A percentile compares a stretch with the other conserved stretches of the same genome.
These are phyloP conservation scores for Taxawa tesnikishii DNA, from an alignment of 2,329 filamentous ascomycete genomes.

Conservation along the genomic window DNA sequence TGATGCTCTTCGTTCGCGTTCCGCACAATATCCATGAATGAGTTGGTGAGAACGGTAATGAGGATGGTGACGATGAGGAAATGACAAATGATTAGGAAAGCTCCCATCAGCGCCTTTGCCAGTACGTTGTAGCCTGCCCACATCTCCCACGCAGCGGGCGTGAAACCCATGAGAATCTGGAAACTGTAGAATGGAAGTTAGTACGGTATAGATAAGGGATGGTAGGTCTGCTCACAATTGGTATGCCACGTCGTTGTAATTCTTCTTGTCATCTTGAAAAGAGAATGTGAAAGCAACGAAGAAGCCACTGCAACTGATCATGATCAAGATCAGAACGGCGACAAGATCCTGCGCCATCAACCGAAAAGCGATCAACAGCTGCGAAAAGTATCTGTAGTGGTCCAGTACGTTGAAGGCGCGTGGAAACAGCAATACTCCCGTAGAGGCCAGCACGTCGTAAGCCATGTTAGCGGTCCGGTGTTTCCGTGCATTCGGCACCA, in stretches of 20 bases:
- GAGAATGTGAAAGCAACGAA: slow-evolving; percentile 89
- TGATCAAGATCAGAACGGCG: slow-evolving; percentile 70
- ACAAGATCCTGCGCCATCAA: slow-evolving; percentile 86
- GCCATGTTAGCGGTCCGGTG: slow-evolving; percentile 69
- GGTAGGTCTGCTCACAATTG: slow-evolving; percentile 39
- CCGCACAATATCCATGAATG: slow-evolving; percentile 87
- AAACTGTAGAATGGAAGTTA: too few species aligned
- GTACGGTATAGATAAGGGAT: too few species aligned
- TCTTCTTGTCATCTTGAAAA: slow-evolving; percentile 54
- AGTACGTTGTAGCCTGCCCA: slow-evolving; percentile 74
- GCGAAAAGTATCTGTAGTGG: slow-evolving; percentile 92
- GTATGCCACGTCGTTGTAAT: slow-evolving; percentile 67
- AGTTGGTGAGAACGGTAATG: slow-evolving; percentile 91
- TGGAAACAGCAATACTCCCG: slow-evolving; percentile 78
- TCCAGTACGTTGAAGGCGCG: slow-evolving; percentile 87
- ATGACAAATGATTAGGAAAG: slow-evolving; percentile 90
- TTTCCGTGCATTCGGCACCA: slow-evolving; percentile 58
- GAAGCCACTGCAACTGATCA: slow-evolving; percentile 86
- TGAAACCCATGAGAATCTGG: slow-evolving; percentile 92
- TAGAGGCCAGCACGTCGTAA: slow-evolving; percentile 87
- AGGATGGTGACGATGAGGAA: slow-evolving; percentile 90
- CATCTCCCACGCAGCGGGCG: slow-evolving; percentile 82
- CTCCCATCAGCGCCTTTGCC: slow-evolving; percentile 60
- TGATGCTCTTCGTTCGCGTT: slow-evolving; percentile 88
- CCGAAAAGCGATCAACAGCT: slow-evolving; percentile 83